phyloP scores from a whole-genome alignment of 208 protist genomes.

The Trichomonas gallinae region DNA sequence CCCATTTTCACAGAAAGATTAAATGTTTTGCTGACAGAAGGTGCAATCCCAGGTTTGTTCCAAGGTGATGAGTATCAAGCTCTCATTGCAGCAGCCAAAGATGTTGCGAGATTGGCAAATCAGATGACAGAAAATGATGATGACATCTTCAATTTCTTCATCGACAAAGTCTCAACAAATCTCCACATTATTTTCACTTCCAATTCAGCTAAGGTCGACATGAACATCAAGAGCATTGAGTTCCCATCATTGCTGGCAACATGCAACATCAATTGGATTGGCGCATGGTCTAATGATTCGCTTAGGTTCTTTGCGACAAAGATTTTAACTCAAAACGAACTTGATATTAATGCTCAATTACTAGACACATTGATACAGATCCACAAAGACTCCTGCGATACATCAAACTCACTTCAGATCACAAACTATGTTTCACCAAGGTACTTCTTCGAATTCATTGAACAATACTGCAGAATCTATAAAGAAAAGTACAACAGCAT shows the following conservation, averaged over 20 bases:
- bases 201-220: constrained; percentile 86
- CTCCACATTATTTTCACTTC: constrained; percentile 98
- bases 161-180: constrained; percentile 76
- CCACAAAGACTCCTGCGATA: not conserved
- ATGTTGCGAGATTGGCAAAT: not conserved
- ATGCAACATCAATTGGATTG: constrained; percentile 98
- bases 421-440: constrained; percentile 15
- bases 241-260: constrained; percentile 97
- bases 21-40: constrained; percentile 94
- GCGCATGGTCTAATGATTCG: not conserved
- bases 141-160: constrained; percentile 61
- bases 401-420: not conserved
- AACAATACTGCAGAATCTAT: constrained; percentile 74
- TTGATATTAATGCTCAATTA: not conserved
- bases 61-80: constrained; percentile 84
- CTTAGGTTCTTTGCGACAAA: not conserved
- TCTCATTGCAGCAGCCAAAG: constrained; percentile 55
- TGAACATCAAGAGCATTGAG: constrained; percentile 71
- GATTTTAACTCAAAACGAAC: not conserved
- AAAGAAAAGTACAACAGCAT: constrained; percentile 70
- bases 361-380: not conserved
- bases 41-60: constrained; percentile 91
- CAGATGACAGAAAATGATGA: constrained; percentile 33
- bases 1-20: constrained; percentile 96
- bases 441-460: constrained; percentile 90